Base-by-base conservation (phyloP, 2,329 filamentous ascomycete species). In the Zopfia rhizophila region DNA sequence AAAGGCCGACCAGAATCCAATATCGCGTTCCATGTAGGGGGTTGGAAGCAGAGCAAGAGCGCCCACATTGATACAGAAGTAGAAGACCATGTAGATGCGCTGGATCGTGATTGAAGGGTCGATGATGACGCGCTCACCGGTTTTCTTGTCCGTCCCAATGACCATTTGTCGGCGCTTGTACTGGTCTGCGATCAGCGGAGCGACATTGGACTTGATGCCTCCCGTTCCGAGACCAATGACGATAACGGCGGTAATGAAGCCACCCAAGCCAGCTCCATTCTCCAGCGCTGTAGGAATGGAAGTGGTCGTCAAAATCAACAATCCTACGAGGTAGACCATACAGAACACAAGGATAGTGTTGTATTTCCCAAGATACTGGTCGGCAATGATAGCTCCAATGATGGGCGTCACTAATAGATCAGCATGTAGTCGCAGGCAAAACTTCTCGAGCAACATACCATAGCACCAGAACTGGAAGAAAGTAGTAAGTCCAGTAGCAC, bases 191-290 rank as follows among this genome's bases (percentile, higher is more conserved):
- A 79, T 78, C 18, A 79, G 58, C 3, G 77, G 77, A 12, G 76
- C 74, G 35, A 92, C 88, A 65, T 92, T 92, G 55, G 87, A 83
- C 77, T 92, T 93, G 83, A 92, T 91, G 67, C 89, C 87, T 57
- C 89, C 89, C 3, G 88, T 90, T 44, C 89, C 89, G 29, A 90
- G 72, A 38, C 87, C 87, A 64, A 91, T 82, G 64, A 91, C 80
- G 30, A 90, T 73, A 38, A 89, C 75, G 36, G 84, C 48, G 14
- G 56, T 73, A 2, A 86, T 69, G 70, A 90, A 89, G 47, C 82
- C 84, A 11, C 76, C 86, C 25, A 90, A 80, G 1, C 85, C 77
- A 21, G 80, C 76, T 18, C 84, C 78, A 32, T 83, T 73, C 25
- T 81, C 72, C 29, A 91, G 86, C 43, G 89, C 84, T 1, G 61